Evolutionary conservation across 73 alveolate genomes (phyloP).

Genomic region (Tetrahymena thermophila): DNA sequence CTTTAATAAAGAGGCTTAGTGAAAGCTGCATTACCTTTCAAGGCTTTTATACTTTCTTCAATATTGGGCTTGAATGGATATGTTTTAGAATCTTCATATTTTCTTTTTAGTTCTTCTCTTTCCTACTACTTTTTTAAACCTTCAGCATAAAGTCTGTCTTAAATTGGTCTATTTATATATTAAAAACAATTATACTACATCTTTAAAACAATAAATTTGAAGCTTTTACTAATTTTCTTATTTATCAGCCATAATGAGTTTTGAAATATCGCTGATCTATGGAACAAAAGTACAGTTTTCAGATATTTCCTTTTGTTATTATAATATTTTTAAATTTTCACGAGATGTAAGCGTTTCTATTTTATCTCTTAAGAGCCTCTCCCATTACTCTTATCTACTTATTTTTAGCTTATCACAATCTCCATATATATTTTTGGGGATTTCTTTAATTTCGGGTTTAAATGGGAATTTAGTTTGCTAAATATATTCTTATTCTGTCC

Average conservation of each 20-base stretch:
- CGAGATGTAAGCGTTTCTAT: not conserved
- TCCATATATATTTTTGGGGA: not conserved
- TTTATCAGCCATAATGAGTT: not conserved
- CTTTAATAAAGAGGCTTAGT: conserved; percentile 31
- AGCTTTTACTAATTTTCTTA: not conserved
- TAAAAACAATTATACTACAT: not conserved
- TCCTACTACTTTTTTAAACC: conserved; percentile 13
- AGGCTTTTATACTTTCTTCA: not conserved
- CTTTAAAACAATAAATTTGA: not conserved
- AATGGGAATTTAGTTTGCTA: not conserved
- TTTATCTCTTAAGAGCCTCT: not conserved
- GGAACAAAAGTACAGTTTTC: not conserved
- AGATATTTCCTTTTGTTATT: not conserved
- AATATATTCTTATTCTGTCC: not conserved
- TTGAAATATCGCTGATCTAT: not conserved
- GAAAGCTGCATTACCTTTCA: conserved; percentile 26
- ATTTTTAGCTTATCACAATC: not conserved
- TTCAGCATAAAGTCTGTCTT: conserved; percentile 36
- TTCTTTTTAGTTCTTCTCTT: conserved; percentile 19
- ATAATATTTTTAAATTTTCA: not conserved
- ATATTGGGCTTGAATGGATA: conserved; percentile 30
- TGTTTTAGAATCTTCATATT: conserved; percentile 16
- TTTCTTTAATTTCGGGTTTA: not conserved
- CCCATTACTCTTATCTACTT: not conserved
- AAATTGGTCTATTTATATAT: conserved; percentile 14